Evolutionary conservation across 768 basidiomycete species (phyloP).

Genomic region (Kwoniella bestiolae): DNA sequence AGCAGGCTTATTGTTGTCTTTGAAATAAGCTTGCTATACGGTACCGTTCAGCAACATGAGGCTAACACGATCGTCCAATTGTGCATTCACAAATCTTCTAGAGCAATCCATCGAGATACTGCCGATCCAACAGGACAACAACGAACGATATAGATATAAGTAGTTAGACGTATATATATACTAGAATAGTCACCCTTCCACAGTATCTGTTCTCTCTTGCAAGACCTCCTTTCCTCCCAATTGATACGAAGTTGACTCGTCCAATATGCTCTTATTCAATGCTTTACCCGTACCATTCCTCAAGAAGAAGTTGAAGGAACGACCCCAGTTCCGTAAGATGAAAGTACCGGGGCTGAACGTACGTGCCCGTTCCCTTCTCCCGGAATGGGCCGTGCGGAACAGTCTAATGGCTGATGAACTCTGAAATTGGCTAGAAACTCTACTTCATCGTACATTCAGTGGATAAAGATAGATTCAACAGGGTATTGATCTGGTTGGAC

Average conservation of each 20-base stretch:
- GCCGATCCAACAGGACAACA: background rate
- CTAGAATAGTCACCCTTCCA: no score
- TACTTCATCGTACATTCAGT: no score
- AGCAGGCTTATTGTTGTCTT: no score
- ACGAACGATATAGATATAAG: background rate
- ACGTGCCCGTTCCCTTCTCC: no score
- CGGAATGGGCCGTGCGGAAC: no score
- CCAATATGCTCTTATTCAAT: background rate
- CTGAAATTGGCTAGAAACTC: no score
- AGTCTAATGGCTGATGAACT: no score
- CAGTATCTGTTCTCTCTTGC: background rate
- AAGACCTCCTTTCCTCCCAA: background rate
- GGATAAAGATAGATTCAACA: no score
- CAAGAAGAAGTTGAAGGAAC: background rate
- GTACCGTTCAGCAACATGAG: background rate
- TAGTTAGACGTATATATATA: no score
- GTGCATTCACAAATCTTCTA: background rate
- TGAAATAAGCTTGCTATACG: no score
- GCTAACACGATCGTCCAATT: background rate
- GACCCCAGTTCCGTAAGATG: background rate
- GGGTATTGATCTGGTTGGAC: no score
- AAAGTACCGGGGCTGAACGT: background rate
- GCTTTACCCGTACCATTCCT: background rate
- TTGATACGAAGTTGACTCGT: background rate
- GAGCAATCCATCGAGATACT: background rate